Percentiles rank a stretch among this genome's conserved stretches.
These are phyloP conservation scores for Beauveria pseudobassiana DNA, from an alignment of 2,329 filamentous ascomycete genomes.

Conservation along the genomic window DNA sequence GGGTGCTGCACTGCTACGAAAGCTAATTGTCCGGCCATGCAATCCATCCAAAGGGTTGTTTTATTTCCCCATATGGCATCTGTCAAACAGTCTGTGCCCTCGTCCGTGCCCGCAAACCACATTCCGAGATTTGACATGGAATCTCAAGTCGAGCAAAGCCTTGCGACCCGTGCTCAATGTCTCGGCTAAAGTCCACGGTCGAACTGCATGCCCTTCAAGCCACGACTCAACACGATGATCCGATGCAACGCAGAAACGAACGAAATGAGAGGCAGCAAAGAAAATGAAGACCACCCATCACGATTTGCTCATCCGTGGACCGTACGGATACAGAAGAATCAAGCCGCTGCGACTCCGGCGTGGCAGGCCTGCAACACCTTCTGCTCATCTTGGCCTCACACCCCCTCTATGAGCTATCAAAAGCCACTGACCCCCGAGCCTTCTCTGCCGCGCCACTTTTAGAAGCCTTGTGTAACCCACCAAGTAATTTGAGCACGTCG, in stretches of 20 bases:
- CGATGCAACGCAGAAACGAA: not conserved
- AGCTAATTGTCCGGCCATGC: not conserved
- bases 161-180: slow-evolving; percentile 1
- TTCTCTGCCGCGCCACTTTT: slow-evolving; percentile 2
- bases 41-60: not conserved
- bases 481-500: not conserved
- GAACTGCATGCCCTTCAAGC: slow-evolving; percentile 3
- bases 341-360: not conserved
- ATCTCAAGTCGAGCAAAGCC: not conserved
- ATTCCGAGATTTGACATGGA: slow-evolving; percentile 9
- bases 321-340: too few relatives aligned
- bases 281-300: not conserved
- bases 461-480: not conserved
- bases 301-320: too few relatives aligned
- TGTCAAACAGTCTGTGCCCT: slow-evolving; percentile 8
- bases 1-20: not conserved
- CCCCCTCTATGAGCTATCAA: slow-evolving; percentile 8
- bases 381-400: not conserved
- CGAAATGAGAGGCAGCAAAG: not conserved
- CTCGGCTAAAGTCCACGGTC: slow-evolving; percentile 4
- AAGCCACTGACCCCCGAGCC: not conserved
- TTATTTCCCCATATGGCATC: not conserved
- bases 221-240: not conserved
- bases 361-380: not conserved
- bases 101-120: slow-evolving; percentile 4